phyloP scores from a whole-genome alignment of 106 monocot species.

The Apostasia shenzhenica region DNA sequence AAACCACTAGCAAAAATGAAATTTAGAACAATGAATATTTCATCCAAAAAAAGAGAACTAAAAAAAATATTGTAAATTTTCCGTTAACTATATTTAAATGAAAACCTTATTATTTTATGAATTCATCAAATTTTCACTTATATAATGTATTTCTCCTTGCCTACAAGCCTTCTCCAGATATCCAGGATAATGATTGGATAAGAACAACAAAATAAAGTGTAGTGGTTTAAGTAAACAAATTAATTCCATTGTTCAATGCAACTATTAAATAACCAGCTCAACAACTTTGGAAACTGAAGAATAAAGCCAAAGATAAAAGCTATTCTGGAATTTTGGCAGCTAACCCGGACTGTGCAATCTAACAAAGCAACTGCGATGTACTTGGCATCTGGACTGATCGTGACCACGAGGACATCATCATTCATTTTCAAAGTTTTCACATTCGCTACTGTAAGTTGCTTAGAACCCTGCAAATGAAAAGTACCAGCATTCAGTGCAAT shows the following conservation, averaged over 20 bases:
- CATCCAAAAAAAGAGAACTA: background rate
- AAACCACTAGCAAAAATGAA: background rate
- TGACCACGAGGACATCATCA: conserved; percentile 67
- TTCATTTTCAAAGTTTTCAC: conserved; percentile 82
- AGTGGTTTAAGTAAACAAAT: too few relatives aligned
- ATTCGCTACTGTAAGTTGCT: conserved; percentile 65
- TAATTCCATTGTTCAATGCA: too few relatives aligned
- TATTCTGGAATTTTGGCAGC: background rate
- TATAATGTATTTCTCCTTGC: too few relatives aligned
- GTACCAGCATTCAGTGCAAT: background rate
- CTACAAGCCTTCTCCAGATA: too few relatives aligned
- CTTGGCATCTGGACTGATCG: conserved; percentile 74
- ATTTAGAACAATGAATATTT: background rate
- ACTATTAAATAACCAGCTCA: too few relatives aligned
- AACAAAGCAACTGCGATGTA: conserved; percentile 79
- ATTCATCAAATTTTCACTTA: too few relatives aligned
- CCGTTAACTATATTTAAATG: background rate
- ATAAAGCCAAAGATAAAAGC: background rate
- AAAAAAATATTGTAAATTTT: background rate
- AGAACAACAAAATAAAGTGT: too few relatives aligned
- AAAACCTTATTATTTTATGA: background rate
- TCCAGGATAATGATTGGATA: too few relatives aligned
- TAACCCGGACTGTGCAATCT: conserved; percentile 65
- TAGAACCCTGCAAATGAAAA: conserved; percentile 48
- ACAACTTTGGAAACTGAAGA: too few relatives aligned